Evolutionary conservation across 2,329 filamentous ascomycete species (phyloP).

Genomic region (Sporothrix variecibatus): DNA sequence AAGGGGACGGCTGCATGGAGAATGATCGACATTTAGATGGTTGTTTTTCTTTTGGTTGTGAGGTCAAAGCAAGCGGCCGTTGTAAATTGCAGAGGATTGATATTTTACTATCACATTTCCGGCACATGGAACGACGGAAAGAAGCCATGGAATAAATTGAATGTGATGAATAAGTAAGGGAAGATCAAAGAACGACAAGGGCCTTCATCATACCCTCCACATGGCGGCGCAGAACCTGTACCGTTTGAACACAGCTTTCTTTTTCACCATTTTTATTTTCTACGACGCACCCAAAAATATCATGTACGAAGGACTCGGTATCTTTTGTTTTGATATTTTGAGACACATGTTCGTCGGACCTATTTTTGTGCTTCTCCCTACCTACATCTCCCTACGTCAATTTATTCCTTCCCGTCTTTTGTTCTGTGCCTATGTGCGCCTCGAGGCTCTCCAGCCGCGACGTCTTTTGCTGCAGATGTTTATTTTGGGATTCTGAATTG

Average conservation of each 20-base stretch:
- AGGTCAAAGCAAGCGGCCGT: neutral
- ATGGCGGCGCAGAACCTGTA: neutral
- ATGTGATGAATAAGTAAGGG: neutral
- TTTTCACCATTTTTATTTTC: neutral
- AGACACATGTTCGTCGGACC: neutral
- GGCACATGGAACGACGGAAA: neutral
- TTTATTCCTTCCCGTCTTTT: neutral
- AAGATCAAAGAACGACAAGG: neutral
- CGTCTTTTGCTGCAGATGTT: neutral
- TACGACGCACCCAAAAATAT: neutral
- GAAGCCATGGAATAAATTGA: neutral
- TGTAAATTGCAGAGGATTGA: neutral
- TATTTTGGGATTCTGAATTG: slow-evolving; percentile 6
- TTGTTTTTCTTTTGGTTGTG: neutral
- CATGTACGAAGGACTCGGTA: neutral
- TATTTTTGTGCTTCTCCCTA: neutral
- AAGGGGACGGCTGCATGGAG: neutral
- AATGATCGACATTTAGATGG: neutral
- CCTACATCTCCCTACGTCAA: neutral
- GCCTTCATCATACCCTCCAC: neutral
- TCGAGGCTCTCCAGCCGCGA: neutral
- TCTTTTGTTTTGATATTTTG: neutral
- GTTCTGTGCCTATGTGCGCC: neutral
- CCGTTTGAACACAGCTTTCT: neutral
- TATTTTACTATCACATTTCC: neutral